Evolutionary conservation across 768 basidiomycete genomes (phyloP), one percentile per base, ranked within the genome.

Genomic region (Exidia glandulosa): DNA sequence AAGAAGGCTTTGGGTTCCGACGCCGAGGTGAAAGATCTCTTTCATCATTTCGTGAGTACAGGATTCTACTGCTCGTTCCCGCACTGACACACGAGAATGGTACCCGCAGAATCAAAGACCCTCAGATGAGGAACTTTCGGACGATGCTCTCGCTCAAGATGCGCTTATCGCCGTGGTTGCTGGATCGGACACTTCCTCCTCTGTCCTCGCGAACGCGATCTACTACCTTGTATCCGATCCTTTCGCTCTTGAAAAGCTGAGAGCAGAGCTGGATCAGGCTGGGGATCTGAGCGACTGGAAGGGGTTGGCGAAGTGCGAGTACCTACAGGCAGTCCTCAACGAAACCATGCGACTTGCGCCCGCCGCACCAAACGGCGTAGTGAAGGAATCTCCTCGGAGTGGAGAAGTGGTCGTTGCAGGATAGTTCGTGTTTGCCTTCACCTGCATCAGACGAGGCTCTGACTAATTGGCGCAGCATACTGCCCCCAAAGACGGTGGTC

Each of bases 401-500:
- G 7, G 29, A n/a, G 3, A 5, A 56, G 72, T 70, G 56, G 32
- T 66, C 10, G 66, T 79, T 10, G 78, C 77, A 23, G 60, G 71
- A 57, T 69, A 74, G 79, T 79, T 61, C 34, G n/a, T 33, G n/a
- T 2, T 59, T 9, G 29, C 3, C 29, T 32, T 55, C 32, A 13
- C n/a, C 30, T 10, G 3, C 32, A 2, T 1, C 27, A 14, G 34
- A 14, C 13, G 5, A 29, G 1, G 58, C 32, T 32, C 16, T n/a
- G 72, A 13, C n/a, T 72, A 7, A 59, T 41, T 6, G 32, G 34
- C 58, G 76, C 65, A 81, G 80, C 56, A 73, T 71, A 59, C 64
- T 81, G 7, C 78, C 80, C 2, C 73, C 75, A 63, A 73, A 74
- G 48, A 80, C 80, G 2, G 72, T 64, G 56, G 71, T 73, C 4